Conservation (phyloP, 345 rosid genomes). For the Salix viminalis region DNA sequence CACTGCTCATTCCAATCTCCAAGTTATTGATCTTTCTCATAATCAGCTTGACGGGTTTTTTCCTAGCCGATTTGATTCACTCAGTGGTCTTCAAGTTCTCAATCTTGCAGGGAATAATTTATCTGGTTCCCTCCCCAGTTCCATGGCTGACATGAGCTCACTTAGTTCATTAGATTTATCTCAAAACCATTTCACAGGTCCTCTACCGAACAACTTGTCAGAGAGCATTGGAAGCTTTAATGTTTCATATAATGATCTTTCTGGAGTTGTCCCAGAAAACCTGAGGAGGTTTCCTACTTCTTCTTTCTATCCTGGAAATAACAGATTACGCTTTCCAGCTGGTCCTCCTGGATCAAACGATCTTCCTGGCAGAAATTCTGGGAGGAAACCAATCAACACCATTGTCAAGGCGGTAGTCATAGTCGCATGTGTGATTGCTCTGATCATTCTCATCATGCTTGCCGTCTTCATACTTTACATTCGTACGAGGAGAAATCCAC, state of each 20-base stretch:
- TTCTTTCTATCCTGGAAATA: conserved; percentile 87
- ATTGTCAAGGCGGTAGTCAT: conserved; percentile 66
- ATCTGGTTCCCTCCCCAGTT: conserved; percentile 81
- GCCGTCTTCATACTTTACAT: conserved; percentile 64
- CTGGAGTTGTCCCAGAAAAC: conserved; percentile 85
- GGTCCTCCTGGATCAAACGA: conserved; percentile 44
- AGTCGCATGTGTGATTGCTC: conserved; percentile 64
- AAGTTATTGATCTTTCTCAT: conserved; percentile 75
- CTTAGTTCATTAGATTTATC: conserved; percentile 68
- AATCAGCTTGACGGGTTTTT: conserved; percentile 65
- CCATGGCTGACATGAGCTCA: conserved; percentile 60
- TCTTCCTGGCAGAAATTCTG: conserved; percentile 36
- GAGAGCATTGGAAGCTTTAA: conserved; percentile 56
- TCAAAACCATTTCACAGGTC: conserved; percentile 71
- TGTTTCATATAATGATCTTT: conserved; percentile 77
- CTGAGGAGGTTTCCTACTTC: conserved; percentile 65
- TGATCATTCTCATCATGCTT: conserved; percentile 65
- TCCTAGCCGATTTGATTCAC: conserved; percentile 64
- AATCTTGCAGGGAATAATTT: conserved; percentile 74
- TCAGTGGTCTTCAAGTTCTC: conserved; percentile 62
- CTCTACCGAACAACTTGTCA: conserved; percentile 69
- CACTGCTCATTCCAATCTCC: conserved; percentile 47
- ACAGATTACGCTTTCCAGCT: conserved; percentile 48
- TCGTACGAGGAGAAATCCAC: conserved; percentile 43
- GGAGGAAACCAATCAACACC: conserved; percentile 45